phyloP scores from a whole-genome alignment of 2,329 filamentous ascomycete genomes.

The Emericellopsis cladophorae region DNA sequence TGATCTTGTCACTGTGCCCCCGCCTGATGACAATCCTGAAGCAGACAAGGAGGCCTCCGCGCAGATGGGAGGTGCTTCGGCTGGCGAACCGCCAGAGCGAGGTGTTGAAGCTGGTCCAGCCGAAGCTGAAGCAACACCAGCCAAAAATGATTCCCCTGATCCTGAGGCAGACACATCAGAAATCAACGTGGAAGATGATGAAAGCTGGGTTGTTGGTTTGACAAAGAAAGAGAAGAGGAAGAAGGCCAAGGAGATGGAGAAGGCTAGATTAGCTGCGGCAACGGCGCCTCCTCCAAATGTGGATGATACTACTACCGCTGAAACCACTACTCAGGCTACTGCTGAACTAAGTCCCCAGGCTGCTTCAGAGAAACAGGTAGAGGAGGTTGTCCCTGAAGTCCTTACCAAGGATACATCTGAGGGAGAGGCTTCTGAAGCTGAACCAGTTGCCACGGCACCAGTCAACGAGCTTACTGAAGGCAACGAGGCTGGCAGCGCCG shows the following conservation, averaged over 20 bases:
- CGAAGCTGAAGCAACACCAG: background rate
- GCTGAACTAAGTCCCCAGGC: too few relatives aligned
- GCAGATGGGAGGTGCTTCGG: too few relatives aligned
- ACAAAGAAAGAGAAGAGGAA: too few relatives aligned
- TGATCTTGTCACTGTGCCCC: background rate
- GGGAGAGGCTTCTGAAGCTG: background rate
- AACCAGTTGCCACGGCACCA: background rate
- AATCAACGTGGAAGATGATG: too few relatives aligned
- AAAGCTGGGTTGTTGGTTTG: too few relatives aligned
- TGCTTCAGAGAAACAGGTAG: too few relatives aligned
- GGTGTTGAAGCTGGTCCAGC: background rate
- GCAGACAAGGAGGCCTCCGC: background rate
- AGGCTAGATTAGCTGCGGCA: too few relatives aligned
- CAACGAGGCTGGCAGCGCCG: background rate
- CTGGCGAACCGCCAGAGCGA: slow-evolving; percentile 1
- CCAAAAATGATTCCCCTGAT: background rate
- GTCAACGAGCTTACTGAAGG: background rate
- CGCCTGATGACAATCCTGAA: background rate
- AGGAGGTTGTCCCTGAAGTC: too few relatives aligned
- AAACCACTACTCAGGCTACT: too few relatives aligned
- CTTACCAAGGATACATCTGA: background rate
- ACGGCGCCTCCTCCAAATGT: background rate
- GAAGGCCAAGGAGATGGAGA: too few relatives aligned
- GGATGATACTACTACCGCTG: background rate
- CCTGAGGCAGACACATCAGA: background rate